phyloP scores from a whole-genome alignment of 108 stramenopile species.

The Cyclotella baltica region DNA sequence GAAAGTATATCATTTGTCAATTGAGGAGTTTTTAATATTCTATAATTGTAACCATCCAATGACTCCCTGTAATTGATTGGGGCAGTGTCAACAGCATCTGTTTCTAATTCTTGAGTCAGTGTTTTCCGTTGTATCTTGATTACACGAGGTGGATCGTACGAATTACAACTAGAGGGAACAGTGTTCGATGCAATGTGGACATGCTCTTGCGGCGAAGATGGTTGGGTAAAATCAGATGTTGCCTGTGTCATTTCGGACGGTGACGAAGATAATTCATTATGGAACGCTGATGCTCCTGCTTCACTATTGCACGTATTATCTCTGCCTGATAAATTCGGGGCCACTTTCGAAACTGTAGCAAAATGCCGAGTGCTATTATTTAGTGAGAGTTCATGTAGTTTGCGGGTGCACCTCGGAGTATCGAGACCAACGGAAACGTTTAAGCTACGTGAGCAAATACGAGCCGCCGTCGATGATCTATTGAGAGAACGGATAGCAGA shows the following conservation, averaged over 20 bases:
- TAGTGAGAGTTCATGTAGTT: too few relatives aligned
- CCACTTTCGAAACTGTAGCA: too few relatives aligned
- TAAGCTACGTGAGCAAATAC: not conserved
- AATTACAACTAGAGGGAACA: not conserved
- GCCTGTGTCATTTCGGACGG: not conserved
- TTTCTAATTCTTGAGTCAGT: not conserved
- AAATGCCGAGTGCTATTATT: too few relatives aligned
- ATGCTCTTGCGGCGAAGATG: constrained; percentile 19
- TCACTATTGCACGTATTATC: not conserved
- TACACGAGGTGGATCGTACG: not conserved
- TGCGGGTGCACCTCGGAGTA: too few relatives aligned
- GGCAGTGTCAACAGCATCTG: not conserved
- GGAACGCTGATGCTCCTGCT: not conserved
- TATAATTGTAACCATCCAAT: constrained; percentile 29
- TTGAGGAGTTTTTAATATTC: constrained; percentile 15
- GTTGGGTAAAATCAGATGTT: constrained; percentile 18
- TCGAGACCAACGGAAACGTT: not conserved
- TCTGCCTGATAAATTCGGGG: too few relatives aligned
- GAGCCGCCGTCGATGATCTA: not conserved
- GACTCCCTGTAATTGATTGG: constrained; percentile 12
- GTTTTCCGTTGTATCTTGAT: constrained; percentile 16
- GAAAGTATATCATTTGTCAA: constrained; percentile 13
- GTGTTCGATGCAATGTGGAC: constrained; percentile 3
- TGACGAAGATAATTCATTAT: not conserved
- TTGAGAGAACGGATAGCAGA: not conserved